Base-by-base conservation (phyloP, 1,284 basidiomycete genomes). In the Cutaneotrichosporon sp. region DNA sequence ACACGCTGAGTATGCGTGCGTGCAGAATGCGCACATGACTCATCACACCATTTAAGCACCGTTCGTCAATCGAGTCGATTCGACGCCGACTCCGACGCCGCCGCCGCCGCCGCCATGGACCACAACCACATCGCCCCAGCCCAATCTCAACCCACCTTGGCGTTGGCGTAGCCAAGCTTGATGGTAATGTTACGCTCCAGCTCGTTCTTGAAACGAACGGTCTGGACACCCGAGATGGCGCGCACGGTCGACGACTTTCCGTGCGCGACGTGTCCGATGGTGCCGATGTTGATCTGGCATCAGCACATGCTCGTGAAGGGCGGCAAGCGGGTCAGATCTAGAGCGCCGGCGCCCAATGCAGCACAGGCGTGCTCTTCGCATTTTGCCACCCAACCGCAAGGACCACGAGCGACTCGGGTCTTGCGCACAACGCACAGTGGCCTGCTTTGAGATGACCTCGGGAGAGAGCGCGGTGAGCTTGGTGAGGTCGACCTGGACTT, bases 171-270 rank as follows among this genome's bases (percentile, higher is more conserved):
- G 64, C 80, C 96, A 43, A 98, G 83, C 79, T 98, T 98, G 79
- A 98, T 98, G 41, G 96, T 98, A 68, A 98, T 98, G 78, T 98
- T 98, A 62, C 94, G 80, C 57, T 96, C 91, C 51, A 96, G 82
- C 76, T 98, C 96, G 76, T 97, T 97, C 81, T 98, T 98, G 79
- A 98, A 98, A 66, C 94, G 83, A 54, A 98, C 94, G 26, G 94
- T 98, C 84, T 90, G 88, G 12, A 97, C 94, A n/a, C 94, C 94
- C 16, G 94, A 97, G 75, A 98, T 97, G 44, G 94, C 94, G 77
- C 97, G 94, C 59, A 97, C 96, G 47, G 97, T 94, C 8, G 94
- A 97, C 48, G 92, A 97, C 80, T 98, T 97, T 67, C 94, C 94
- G 82, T 98, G 94, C 26, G 90, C 90, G 81, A 94, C 91, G 82